Evolutionary conservation across 2,329 filamentous ascomycete species (phyloP), one percentile per base, ranked within the genome.

Genomic region (Aspergillus sergii): DNA sequence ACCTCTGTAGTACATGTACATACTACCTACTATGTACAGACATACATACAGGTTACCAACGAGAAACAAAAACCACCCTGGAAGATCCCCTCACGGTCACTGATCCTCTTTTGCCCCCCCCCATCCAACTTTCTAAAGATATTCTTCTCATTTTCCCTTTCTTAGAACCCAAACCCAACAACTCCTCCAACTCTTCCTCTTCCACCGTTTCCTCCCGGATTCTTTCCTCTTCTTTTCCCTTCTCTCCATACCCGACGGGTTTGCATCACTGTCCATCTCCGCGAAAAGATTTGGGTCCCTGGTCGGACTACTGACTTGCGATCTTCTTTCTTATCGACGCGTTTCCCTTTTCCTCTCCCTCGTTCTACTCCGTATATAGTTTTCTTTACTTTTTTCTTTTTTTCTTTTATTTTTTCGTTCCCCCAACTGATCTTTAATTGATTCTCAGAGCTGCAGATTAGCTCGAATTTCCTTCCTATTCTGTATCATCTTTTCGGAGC

Each of bases 151-250:
- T 11, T 26, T 48, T 48, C 43, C 43, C 21, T 46, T 46, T 46
- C 43, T 19, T 14, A 46, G 45, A 48, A 28, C 45, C 45, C 1
- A 48, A 46, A 48, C 23, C 45, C 14, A 50, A 50, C 23, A 50
- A 50, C 41, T 34, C 41, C 39, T 19, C 16, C 39, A 41, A 62
- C 60, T 60, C 56, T 59, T 57, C 64, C 62, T 57, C 59, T 59
- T 61, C 60, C 57, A 36, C 56, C 56, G 30, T 43, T 23, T 54
- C 54, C 61, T 54, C 53, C 58, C 56, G 41, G 51, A 58, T 65
- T 60, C 63, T 63, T 60, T 59, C 56, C 45, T 64, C 61, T 63
- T 60, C 60, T 51, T 45, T 59, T 54, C 8, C 53, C 46, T 62
- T 62, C 63, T 64, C 56, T 56, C 32, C 36, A 50, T 30, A 39